phyloP scores from a whole-genome alignment of 2,329 filamentous ascomycete genomes.

The Ascochyta clinopodiicola region DNA sequence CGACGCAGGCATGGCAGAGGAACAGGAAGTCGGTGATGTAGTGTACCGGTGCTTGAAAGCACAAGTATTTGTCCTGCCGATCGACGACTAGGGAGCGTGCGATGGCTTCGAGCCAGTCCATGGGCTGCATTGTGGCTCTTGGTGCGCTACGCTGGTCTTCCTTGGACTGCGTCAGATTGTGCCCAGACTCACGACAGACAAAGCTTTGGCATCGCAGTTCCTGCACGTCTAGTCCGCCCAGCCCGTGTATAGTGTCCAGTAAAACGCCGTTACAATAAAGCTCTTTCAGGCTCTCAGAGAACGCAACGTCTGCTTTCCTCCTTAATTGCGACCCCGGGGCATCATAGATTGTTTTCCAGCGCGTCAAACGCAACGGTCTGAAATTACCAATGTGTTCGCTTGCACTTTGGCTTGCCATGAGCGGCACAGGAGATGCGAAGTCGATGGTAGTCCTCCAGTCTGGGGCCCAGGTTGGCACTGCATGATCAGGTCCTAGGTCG shows the following conservation, averaged over 20 bases:
- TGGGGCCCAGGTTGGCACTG: constrained; percentile 35
- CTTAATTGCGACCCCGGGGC: constrained; percentile 30
- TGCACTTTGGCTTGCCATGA: constrained; percentile 44
- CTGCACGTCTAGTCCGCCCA: constrained; percentile 34
- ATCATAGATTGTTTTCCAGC: constrained; percentile 34
- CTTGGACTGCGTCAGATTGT: constrained; percentile 21
- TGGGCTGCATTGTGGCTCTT: constrained; percentile 19
- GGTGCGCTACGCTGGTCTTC: constrained; percentile 6
- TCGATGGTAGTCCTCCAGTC: constrained; percentile 38
- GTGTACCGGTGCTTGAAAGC: constrained; percentile 30
- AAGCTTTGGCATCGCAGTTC: constrained; percentile 38
- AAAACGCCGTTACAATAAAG: constrained; percentile 35
- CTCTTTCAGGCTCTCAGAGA: constrained; percentile 30
- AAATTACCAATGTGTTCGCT: constrained; percentile 40
- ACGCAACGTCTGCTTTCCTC: constrained; percentile 28
- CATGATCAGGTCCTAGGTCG: constrained; percentile 18
- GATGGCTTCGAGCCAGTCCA: constrained; percentile 30
- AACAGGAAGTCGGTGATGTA: constrained; percentile 37
- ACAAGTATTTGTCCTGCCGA: constrained; percentile 41
- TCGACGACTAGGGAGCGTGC: constrained; percentile 37
- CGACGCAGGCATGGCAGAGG: constrained; percentile 33
- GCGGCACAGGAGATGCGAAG: constrained; percentile 40
- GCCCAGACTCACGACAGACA: constrained; percentile 25
- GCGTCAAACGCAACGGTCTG: constrained; percentile 29
- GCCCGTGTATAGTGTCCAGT: constrained; percentile 30